These are phyloP conservation scores for Leishmania tarentolae DNA, from an alignment of 208 protist species.

Conservation along the genomic window DNA sequence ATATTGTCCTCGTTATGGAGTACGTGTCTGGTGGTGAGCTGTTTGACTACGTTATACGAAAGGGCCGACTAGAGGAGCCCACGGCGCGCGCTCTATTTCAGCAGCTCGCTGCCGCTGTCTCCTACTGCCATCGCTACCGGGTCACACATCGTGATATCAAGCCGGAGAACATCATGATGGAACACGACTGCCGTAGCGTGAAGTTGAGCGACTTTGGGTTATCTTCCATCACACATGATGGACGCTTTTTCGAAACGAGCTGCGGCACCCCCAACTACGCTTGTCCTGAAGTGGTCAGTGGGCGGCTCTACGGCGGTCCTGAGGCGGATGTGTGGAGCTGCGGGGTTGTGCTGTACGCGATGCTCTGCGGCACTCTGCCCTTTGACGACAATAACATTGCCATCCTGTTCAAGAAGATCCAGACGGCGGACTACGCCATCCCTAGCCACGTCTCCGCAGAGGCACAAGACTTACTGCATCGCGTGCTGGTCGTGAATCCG, in stretches of 20 bases:
- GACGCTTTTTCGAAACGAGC: constrained; percentile 84
- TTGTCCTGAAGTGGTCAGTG: constrained; percentile 83
- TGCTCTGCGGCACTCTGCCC: constrained; percentile 77
- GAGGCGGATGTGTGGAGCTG: constrained; percentile 90
- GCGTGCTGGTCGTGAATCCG: constrained; percentile 78
- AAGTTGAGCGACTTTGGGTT: constrained; percentile 90
- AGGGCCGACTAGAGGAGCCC: constrained; percentile 92
- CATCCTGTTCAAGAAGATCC: constrained; percentile 79
- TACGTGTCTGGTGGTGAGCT: constrained; percentile 98
- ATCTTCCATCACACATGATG: constrained; percentile 78
- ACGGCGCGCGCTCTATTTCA: constrained; percentile 95
- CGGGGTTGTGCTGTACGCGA: constrained; percentile 88
- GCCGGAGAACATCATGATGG: constrained; percentile 95
- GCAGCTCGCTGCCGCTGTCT: constrained; percentile 97
- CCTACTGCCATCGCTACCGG: constrained; percentile 96
- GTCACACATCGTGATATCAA: constrained; percentile 96
- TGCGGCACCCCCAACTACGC: constrained; percentile 90
- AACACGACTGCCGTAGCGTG: constrained; percentile 61
- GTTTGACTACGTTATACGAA: constrained; percentile 97
- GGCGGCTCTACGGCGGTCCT: constrained; percentile 69
- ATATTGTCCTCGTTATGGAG: constrained; percentile 98
- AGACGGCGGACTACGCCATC: constrained; percentile 59
- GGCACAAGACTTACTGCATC: constrained; percentile 61
- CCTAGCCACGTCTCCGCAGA: constrained; percentile 52
- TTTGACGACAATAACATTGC: constrained; percentile 80